These are phyloP conservation scores for Xerocomus subilludens DNA, from an alignment of 1,284 basidiomycete genomes.

Conservation along the genomic window DNA sequence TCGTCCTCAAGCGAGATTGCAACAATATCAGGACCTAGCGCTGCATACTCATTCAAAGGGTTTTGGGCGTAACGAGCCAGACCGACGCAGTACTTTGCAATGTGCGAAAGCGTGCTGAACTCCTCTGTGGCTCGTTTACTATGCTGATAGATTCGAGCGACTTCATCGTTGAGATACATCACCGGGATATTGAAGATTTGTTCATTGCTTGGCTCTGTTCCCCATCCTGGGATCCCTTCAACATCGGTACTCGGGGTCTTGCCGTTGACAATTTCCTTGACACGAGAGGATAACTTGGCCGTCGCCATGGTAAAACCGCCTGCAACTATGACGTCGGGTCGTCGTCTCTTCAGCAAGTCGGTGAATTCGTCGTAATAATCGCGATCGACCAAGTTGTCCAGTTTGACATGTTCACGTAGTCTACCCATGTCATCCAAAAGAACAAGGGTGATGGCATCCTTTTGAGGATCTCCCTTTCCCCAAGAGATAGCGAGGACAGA, in stretches of 20 bases:
- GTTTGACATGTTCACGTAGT: constrained; percentile 86
- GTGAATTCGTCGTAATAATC: constrained; percentile 79
- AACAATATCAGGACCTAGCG: constrained; percentile 83
- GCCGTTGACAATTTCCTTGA: constrained; percentile 66
- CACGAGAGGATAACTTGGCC: constrained; percentile 71
- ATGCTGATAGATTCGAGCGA: constrained; percentile 94
- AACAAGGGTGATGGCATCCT: constrained; percentile 88
- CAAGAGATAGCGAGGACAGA: constrained; percentile 94
- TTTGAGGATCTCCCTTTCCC: constrained; percentile 93
- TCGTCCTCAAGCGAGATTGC: constrained; percentile 87
- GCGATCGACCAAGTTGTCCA: constrained; percentile 85
- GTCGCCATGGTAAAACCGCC: constrained; percentile 91
- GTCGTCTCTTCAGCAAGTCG: constrained; percentile 82
- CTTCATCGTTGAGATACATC: constrained; percentile 89
- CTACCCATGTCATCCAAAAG: constrained; percentile 91
- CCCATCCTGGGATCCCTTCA: constrained; percentile 53
- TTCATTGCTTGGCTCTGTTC: constrained; percentile 53
- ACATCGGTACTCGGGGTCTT: constrained; percentile 38
- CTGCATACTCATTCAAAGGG: constrained; percentile 93
- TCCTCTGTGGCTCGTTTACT: constrained; percentile 89
- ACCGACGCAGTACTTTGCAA: constrained; percentile 95
- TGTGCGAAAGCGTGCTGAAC: constrained; percentile 81
- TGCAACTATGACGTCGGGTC: constrained; percentile 90
- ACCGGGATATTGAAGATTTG: constrained; percentile 73
- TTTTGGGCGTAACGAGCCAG: constrained; percentile 94